These are phyloP conservation scores for Salmacisia buchloeana DNA, from an alignment of 1,284 basidiomycete genomes.

Conservation along the genomic window DNA sequence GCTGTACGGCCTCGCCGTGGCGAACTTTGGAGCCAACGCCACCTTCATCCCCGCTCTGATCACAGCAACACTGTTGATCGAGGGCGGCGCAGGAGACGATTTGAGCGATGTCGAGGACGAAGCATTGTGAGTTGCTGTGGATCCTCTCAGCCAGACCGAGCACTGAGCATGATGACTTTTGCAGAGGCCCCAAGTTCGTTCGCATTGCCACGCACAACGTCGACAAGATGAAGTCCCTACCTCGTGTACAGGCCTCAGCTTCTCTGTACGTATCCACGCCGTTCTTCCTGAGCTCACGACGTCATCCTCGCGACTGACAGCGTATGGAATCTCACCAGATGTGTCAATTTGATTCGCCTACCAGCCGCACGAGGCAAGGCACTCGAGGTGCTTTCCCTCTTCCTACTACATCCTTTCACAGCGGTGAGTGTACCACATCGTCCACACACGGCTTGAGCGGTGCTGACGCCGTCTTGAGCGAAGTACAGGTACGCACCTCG, in stretches of 20 bases:
- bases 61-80: slow-evolving; percentile 28
- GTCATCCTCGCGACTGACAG: too few relatives aligned
- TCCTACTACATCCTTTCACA: not conserved
- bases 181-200: slow-evolving; percentile 10
- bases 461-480: too few relatives aligned
- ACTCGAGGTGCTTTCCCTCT: not conserved
- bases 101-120: not conserved
- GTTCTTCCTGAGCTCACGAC: too few relatives aligned
- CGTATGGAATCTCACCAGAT: too few relatives aligned
- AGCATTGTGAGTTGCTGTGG: not conserved
- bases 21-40: slow-evolving; percentile 28
- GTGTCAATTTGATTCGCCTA: not conserved
- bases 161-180: not conserved
- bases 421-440: not conserved
- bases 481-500: slow-evolving; percentile 7
- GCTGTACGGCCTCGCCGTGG: slow-evolving; percentile 16
- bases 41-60: slow-evolving; percentile 26
- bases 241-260: slow-evolving; percentile 14
- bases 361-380: not conserved
- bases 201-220: slow-evolving; percentile 16
- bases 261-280: slow-evolving; percentile 6
- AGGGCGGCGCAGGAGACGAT: slow-evolving; percentile 17
- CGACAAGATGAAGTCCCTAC: slow-evolving; percentile 15
- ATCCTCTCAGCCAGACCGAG: not conserved
- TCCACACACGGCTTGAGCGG: slow-evolving; percentile 11